Evolutionary conservation across 2,329 filamentous ascomycete genomes (phyloP).

Genomic region (Venturia pyrina): DNA sequence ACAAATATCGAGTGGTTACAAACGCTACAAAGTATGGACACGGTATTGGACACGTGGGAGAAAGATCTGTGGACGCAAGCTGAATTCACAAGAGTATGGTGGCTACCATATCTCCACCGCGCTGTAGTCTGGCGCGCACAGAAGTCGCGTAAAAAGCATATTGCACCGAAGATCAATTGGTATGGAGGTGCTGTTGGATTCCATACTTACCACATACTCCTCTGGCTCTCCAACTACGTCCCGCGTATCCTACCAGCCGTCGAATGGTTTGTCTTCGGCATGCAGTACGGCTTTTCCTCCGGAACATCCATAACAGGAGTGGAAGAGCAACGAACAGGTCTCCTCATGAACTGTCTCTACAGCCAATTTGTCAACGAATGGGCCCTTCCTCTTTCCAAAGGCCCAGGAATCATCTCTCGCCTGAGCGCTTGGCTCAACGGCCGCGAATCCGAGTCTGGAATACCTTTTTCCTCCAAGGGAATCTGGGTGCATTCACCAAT

Average conservation of each 20-base stretch:
- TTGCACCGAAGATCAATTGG: slow-evolving; percentile 52
- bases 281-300: slow-evolving; percentile 88
- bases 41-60: slow-evolving; percentile 63
- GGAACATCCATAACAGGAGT: slow-evolving; percentile 61
- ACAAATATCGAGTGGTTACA: slow-evolving; percentile 86
- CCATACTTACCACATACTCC: slow-evolving; percentile 82
- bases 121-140: slow-evolving; percentile 87
- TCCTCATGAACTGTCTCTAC: slow-evolving; percentile 95
- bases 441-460: slow-evolving; percentile 58
- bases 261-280: slow-evolving; percentile 93
- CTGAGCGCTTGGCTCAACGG: slow-evolving; percentile 79
- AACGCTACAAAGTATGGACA: slow-evolving; percentile 58
- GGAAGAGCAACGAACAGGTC: slow-evolving; percentile 66
- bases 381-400: slow-evolving; percentile 78
- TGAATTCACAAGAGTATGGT: slow-evolving; percentile 94
- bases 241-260: slow-evolving; percentile 76
- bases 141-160: slow-evolving; percentile 44
- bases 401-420: slow-evolving; percentile 75
- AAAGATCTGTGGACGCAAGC: slow-evolving; percentile 67
- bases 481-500: slow-evolving; percentile 84
- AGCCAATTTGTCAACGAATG: slow-evolving; percentile 99
- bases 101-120: slow-evolving; percentile 85
- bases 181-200: slow-evolving; percentile 78
- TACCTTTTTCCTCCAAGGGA: slow-evolving; percentile 70
- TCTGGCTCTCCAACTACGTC: slow-evolving; percentile 68